These are phyloP conservation scores for Neurospora pannonica DNA, from an alignment of 495 filamentous ascomycete genomes.

Conservation along the genomic window DNA sequence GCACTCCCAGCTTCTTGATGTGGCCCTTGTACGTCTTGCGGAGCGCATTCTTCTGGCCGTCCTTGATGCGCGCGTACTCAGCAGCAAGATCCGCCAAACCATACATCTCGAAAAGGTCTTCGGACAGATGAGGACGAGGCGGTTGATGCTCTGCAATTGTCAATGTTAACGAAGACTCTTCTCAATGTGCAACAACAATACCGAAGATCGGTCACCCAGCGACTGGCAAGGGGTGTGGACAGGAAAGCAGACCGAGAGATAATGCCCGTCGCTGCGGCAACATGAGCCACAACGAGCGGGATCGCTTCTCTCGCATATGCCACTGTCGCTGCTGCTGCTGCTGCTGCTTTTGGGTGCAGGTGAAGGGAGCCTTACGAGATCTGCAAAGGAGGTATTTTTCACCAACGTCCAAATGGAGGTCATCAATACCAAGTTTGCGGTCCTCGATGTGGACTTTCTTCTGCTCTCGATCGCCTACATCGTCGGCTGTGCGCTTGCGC, in stretches of 20 bases:
- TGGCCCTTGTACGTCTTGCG: slow-evolving; percentile 52
- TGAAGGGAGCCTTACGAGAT: slow-evolving; percentile 50
- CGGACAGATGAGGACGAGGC: slow-evolving; percentile 28
- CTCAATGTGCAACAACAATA: slow-evolving; percentile 5
- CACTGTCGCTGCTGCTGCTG: background rate
- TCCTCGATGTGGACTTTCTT: slow-evolving; percentile 48
- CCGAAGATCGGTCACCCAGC: slow-evolving; percentile 10
- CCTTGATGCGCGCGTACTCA: slow-evolving; percentile 44
- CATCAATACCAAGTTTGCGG: slow-evolving; percentile 43
- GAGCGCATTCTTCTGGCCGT: slow-evolving; percentile 47
- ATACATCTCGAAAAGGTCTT: slow-evolving; percentile 46
- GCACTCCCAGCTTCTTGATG: slow-evolving; percentile 44
- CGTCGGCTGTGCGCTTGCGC: slow-evolving; percentile 43
- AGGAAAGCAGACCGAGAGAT: background rate
- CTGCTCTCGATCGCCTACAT: slow-evolving; percentile 38
- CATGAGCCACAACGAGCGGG: background rate
- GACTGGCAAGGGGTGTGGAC: background rate
- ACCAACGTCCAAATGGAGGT: slow-evolving; percentile 47
- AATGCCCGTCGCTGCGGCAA: background rate
- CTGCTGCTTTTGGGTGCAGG: slow-evolving; percentile 7
- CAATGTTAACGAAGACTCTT: slow-evolving; percentile 40
- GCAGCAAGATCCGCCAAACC: slow-evolving; percentile 37
- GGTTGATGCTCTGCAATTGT: slow-evolving; percentile 37
- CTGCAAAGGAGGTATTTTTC: slow-evolving; percentile 50
- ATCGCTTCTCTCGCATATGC: background rate